phyloP scores from a whole-genome alignment of 2,329 filamentous ascomycete genomes.

The Xylariales sp. region DNA sequence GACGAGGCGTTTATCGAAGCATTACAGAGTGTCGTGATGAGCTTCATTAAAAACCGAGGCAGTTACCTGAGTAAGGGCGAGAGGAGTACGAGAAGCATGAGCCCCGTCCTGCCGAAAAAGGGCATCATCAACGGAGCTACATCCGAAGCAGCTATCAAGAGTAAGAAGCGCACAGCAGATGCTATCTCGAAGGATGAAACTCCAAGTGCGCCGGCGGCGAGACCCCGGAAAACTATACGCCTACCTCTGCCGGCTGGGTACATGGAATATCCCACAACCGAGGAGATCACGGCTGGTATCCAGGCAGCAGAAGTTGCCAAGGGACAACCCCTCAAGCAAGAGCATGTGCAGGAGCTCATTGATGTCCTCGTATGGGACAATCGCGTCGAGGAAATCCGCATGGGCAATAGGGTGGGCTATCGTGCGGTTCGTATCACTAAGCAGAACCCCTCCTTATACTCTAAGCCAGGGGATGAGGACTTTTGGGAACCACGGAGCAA shows the following conservation, averaged over 20 bases:
- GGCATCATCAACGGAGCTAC: constrained; percentile 63
- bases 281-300: constrained; percentile 80
- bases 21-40: constrained; percentile 64
- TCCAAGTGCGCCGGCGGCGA: constrained; percentile 44
- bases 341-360: constrained; percentile 85
- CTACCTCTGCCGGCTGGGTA: constrained; percentile 74
- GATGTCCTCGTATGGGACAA: constrained; percentile 92
- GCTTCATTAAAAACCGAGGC: constrained; percentile 50
- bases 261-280: constrained; percentile 81
- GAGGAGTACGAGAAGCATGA: constrained; percentile 48
- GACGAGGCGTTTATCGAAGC: constrained; percentile 89
- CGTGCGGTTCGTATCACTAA: constrained; percentile 63
- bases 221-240: constrained; percentile 51
- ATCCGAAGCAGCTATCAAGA: constrained; percentile 53
- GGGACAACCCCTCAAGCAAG: constrained; percentile 75
- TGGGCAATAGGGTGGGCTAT: constrained; percentile 63
- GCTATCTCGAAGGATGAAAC: constrained; percentile 56
- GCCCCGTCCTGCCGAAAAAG: constrained; percentile 65
- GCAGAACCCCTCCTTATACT: constrained; percentile 48
- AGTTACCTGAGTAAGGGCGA: constrained; percentile 52
- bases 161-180: constrained; percentile 65
- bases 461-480: constrained; percentile 46
- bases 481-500: constrained; percentile 65
- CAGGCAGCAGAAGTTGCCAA: constrained; percentile 76
- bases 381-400: constrained; percentile 75